Evolutionary conservation across 306 rosid genomes (phyloP).

Genomic region (Castanospermum australe): DNA sequence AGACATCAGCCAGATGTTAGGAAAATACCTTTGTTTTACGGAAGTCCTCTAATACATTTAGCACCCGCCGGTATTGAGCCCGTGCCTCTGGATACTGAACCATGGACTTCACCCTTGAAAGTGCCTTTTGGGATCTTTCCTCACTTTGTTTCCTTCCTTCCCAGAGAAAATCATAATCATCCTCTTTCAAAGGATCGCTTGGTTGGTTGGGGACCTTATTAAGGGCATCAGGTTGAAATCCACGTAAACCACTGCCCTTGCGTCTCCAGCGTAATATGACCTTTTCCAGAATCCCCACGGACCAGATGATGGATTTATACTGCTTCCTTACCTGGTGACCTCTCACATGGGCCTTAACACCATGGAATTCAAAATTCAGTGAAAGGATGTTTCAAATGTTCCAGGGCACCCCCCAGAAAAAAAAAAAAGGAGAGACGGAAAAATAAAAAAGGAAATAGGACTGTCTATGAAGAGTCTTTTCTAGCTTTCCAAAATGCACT

Average conservation of each 20-base stretch:
- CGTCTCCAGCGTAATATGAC: constrained; percentile 92
- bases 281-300: constrained; percentile 89
- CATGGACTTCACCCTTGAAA: constrained; percentile 87
- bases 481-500: not conserved
- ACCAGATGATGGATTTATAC: constrained; percentile 67
- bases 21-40: constrained; percentile 69
- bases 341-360: constrained; percentile 80
- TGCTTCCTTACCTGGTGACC: constrained; percentile 93
- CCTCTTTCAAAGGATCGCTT: constrained; percentile 42
- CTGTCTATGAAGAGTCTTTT: not conserved
- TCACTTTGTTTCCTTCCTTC: constrained; percentile 87
- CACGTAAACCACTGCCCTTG: constrained; percentile 82
- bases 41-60: constrained; percentile 70
- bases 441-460: not conserved
- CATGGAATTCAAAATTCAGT: constrained; percentile 42
- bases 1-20: not conserved
- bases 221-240: constrained; percentile 55
- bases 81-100: constrained; percentile 95
- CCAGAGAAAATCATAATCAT: constrained; percentile 76
- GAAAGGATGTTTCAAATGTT: constrained; percentile 3
- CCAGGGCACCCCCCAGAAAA: not conserved
- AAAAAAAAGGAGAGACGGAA: not conserved
- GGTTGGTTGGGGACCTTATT: constrained; percentile 36
- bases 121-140: constrained; percentile 83
- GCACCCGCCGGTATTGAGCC: constrained; percentile 83